Evolutionary conservation across 352 stramenopile species (phyloP).

Genomic region (Plasmopara halstedii): DNA sequence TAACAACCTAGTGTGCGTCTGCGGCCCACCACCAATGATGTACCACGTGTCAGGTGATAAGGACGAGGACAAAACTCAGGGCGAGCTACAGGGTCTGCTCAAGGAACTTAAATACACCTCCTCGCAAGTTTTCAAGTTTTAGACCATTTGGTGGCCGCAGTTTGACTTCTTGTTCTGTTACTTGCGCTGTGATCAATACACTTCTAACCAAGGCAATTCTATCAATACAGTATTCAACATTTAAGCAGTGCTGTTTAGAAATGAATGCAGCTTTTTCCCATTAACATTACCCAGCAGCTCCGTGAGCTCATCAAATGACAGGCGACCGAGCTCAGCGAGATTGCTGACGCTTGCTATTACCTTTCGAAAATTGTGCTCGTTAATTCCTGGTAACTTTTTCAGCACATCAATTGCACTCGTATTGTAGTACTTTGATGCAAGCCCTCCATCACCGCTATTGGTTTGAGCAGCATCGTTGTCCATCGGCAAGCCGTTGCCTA

Average conservation of each 20-base stretch:
- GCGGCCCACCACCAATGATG: conserved; percentile 86
- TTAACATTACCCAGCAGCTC: conserved; percentile 62
- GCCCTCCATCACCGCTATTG: conserved; percentile 20
- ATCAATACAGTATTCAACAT: conserved; percentile 3
- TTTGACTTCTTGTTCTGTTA: conserved; percentile 3
- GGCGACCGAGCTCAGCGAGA: conserved; percentile 65
- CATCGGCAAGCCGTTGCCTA: conserved; percentile 39
- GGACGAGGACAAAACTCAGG: conserved; percentile 79
- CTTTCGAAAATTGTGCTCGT: conserved; percentile 86
- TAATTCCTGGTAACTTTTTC: conserved; percentile 94
- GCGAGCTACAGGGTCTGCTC: conserved; percentile 75
- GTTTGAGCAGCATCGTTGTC: conserved; percentile 13
- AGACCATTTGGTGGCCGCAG: conserved; percentile 11
- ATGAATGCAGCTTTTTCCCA: conserved; percentile 72
- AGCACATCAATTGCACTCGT: conserved; percentile 91
- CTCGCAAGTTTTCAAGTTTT: conserved; percentile 83
- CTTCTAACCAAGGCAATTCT: conserved; percentile 11
- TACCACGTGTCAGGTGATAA: conserved; percentile 85
- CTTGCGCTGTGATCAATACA: neutral
- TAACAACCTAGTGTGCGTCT: conserved; percentile 83
- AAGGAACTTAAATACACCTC: conserved; percentile 78
- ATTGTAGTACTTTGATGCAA: conserved; percentile 72
- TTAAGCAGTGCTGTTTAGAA: conserved; percentile 67
- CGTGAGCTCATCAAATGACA: conserved; percentile 57
- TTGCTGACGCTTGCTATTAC: conserved; percentile 62